Evolutionary conservation across 441 rosid genomes (phyloP), one percentile per base, ranked within the genome.

Genomic region (Viola pubescens): DNA sequence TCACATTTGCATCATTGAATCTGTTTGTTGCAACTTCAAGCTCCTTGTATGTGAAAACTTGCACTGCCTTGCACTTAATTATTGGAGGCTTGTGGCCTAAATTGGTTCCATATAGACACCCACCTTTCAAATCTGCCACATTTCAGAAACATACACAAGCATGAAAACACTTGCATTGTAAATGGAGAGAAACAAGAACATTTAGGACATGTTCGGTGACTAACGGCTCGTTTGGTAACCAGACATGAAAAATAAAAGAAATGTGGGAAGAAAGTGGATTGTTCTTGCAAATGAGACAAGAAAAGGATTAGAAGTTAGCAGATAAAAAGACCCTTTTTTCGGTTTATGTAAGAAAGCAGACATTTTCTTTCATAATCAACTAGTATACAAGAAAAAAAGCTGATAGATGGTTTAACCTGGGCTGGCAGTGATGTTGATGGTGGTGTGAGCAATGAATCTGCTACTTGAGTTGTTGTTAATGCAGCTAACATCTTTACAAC

Each of bases 21-120:
- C 58, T 61, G 10, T 72, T 77, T 1, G 98, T 87, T 9, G 88
- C 95, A 38, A 60, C 60, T 71, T 88, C 94, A 12, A 91, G 76
- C 77, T 88, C 98, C 56, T 70, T 88, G 80, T 80, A 91, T 60
- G 98, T 87, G 74, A 82, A 88, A 61, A 87, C 98, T 66, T 88
- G 94, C 12, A 81, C 90, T 37, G 84, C 86, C 73, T 40, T 77
- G 19, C 47, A 16, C 56, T 63, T 68, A 37, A 54, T 26, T 26
- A 2, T 65, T 41, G 64, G 42, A 59, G 71, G 55, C 39, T 54
- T 62, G 6, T 67, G 69, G 45, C 60, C 60, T 68, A 74, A 3
- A 47, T 65, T 77, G 65, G 75, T 81, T 64, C 85, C 72, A 55
- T 76, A 62, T 37, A 91, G 59, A 70, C 92, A 91, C 53, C 84